Evolutionary conservation across 2,329 filamentous ascomycete species (phyloP).

Genomic region (Arthrinium puccinioides): DNA sequence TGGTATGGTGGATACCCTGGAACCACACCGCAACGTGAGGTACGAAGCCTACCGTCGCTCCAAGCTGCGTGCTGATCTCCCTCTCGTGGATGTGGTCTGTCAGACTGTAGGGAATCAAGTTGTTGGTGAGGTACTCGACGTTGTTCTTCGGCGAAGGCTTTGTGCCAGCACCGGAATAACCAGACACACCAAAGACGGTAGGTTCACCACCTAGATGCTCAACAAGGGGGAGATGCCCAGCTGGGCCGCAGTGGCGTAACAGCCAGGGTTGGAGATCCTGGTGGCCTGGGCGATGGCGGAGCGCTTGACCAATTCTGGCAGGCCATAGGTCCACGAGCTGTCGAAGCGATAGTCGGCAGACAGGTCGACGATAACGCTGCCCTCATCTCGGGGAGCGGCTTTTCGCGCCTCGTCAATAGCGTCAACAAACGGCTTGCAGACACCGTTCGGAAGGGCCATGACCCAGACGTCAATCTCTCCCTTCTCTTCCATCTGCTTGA

Average conservation of each 20-base stretch:
- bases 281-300: constrained; percentile 69
- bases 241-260: constrained; percentile 90
- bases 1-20: constrained; percentile 87
- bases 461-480: constrained; percentile 93
- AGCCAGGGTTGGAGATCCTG: constrained; percentile 87
- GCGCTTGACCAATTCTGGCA: constrained; percentile 78
- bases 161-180: constrained; percentile 91
- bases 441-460: constrained; percentile 92
- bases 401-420: constrained; percentile 68
- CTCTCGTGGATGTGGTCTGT: constrained; percentile 93
- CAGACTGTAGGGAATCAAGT: constrained; percentile 84
- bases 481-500: constrained; percentile 74
- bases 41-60: constrained; percentile 70
- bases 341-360: constrained; percentile 97
- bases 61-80: constrained; percentile 77
- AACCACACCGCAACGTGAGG: constrained; percentile 97
- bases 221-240: constrained; percentile 75
- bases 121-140: constrained; percentile 71
- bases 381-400: constrained; percentile 35
- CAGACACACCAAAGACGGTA: constrained; percentile 82
- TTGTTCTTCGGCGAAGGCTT: constrained; percentile 95
- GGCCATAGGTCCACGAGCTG: constrained; percentile 76
- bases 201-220: constrained; percentile 70
- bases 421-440: constrained; percentile 90
- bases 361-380: constrained; percentile 81